These are phyloP conservation scores for Eucalyptus melliodora DNA, from an alignment of 345 rosid species.

Conservation along the genomic window DNA sequence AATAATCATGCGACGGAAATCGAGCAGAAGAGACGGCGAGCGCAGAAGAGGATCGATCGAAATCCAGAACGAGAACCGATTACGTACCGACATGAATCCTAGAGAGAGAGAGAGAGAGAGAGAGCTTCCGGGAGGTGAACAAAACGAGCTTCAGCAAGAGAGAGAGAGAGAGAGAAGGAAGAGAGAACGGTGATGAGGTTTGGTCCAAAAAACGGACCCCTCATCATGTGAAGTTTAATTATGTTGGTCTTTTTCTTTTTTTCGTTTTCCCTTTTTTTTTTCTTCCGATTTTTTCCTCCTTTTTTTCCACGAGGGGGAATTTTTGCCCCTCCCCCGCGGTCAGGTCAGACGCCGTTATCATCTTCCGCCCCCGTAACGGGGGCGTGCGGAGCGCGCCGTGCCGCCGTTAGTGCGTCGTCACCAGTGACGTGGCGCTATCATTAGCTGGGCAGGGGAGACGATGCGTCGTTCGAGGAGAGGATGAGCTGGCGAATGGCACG, in stretches of 20 bases:
- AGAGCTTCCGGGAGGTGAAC: neutral
- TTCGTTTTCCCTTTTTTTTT: neutral
- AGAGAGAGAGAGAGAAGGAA: neutral
- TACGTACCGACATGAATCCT: slow-evolving; percentile 1
- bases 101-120: neutral
- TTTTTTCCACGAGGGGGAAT: neutral
- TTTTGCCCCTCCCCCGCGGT: neutral
- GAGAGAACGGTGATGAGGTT: neutral
- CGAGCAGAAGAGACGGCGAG: neutral
- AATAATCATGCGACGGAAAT: neutral
- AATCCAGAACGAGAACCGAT: neutral
- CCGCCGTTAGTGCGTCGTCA: neutral
- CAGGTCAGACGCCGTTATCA: neutral
- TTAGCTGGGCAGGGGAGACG: neutral
- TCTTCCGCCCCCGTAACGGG: neutral
- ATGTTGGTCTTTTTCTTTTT: neutral
- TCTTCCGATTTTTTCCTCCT: neutral
- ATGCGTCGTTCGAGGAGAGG: neutral
- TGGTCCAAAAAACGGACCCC: neutral
- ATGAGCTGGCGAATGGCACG: neutral
- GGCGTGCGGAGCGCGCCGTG: neutral
- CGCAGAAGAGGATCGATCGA: neutral
- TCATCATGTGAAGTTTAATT: neutral
- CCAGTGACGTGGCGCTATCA: neutral
- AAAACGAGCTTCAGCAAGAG: neutral